Evolutionary conservation across 208 protist species (phyloP).

Genomic region (Endotrypanum monterogeii): DNA sequence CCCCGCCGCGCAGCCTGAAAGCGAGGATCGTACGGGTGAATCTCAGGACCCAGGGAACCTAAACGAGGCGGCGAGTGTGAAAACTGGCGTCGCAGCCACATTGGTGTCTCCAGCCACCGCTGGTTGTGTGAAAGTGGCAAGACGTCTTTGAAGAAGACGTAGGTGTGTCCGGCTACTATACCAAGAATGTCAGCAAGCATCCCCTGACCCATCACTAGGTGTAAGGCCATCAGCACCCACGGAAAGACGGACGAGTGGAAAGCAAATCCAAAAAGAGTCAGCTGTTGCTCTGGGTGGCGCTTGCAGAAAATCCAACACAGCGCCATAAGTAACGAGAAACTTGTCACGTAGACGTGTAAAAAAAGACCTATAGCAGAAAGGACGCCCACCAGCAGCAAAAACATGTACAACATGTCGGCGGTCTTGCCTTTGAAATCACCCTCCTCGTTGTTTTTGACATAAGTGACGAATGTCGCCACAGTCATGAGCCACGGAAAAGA

Average conservation of each 20-base stretch:
- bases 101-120: constrained; percentile 55
- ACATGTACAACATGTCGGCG: constrained; percentile 84
- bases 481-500: constrained; percentile 83
- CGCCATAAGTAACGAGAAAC: constrained; percentile 67
- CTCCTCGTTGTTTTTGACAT: constrained; percentile 78
- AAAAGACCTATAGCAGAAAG: constrained; percentile 37
- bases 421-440: constrained; percentile 68
- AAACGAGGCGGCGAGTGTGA: constrained; percentile 20
- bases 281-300: constrained; percentile 59
- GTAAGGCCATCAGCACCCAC: constrained; percentile 78
- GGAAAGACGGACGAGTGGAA: constrained; percentile 81
- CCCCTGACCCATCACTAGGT: constrained; percentile 63
- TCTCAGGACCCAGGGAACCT: constrained; percentile 21
- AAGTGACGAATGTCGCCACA: constrained; percentile 78
- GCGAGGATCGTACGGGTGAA: constrained; percentile 39
- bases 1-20: constrained; percentile 24
- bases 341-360: constrained; percentile 50
- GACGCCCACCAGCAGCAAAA: constrained; percentile 48
- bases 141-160: constrained; percentile 82
- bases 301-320: constrained; percentile 93
- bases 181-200: constrained; percentile 68
- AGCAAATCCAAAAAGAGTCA: constrained; percentile 78
- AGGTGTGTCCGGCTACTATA: constrained; percentile 71
- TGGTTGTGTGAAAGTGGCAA: constrained; percentile 62
- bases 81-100: constrained; percentile 50